These are phyloP conservation scores for Lactifluus rugatus DNA, from an alignment of 768 basidiomycete species.

Conservation along the genomic window DNA sequence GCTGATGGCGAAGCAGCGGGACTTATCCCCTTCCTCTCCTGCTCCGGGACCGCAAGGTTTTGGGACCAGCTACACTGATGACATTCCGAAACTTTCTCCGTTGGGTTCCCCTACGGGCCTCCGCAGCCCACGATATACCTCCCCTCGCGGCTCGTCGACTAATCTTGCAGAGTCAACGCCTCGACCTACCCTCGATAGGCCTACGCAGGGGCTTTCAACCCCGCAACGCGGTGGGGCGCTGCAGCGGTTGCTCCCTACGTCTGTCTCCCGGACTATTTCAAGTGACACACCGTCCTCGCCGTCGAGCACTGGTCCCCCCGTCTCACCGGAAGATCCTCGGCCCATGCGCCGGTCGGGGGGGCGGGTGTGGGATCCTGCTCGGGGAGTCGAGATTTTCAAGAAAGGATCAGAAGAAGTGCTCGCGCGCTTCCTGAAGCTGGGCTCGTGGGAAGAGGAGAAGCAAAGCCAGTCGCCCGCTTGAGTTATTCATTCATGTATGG, in stretches of 20 bases:
- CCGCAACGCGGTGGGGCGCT: conserved; percentile 16
- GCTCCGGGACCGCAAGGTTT: not conserved
- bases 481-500: conserved; percentile 14
- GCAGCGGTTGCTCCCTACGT: conserved; percentile 15
- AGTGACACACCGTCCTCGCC: conserved; percentile 44
- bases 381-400: conserved; percentile 80
- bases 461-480: conserved; percentile 14
- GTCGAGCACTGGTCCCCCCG: conserved; percentile 45
- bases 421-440: conserved; percentile 71
- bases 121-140: conserved; percentile 18
- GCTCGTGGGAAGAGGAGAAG: conserved; percentile 54
- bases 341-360: conserved; percentile 35
- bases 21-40: not conserved
- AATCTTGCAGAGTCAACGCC: conserved; percentile 15
- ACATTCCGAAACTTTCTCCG: conserved; percentile 24
- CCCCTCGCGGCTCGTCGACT: conserved; percentile 21
- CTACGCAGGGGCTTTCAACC: conserved; percentile 5
- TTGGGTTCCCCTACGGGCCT: conserved; percentile 25
- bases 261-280: conserved; percentile 32
- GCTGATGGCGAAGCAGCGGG: not conserved
- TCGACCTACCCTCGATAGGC: conserved; percentile 10
- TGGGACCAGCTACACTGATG: conserved; percentile 3
- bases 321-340: conserved; percentile 29
- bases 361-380: conserved; percentile 78
- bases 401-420: conserved; percentile 82